Evolutionary conservation across 2,329 filamentous ascomycete genomes (phyloP).

Genomic region (Fusarium pseudocircinatum): DNA sequence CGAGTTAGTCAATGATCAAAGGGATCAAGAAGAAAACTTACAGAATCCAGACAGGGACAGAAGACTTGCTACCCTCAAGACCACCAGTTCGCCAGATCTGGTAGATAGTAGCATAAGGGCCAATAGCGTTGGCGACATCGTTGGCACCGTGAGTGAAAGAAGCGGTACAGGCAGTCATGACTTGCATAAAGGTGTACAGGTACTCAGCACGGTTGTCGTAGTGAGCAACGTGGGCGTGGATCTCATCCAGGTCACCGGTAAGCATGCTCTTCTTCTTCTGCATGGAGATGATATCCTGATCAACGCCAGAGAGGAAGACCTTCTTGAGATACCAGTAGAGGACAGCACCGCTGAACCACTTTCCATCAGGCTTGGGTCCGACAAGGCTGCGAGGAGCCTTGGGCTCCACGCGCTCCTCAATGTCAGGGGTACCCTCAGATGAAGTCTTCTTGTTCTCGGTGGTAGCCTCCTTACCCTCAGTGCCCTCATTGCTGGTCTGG

Average conservation of each 20-base stretch:
- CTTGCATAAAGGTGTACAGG: constrained; percentile 68
- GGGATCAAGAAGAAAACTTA: neutral
- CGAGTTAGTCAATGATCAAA: neutral
- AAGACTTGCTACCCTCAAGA: constrained; percentile 54
- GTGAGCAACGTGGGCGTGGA: constrained; percentile 66
- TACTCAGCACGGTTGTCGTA: constrained; percentile 68
- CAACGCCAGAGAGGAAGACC: constrained; percentile 37
- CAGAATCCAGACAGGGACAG: constrained; percentile 70
- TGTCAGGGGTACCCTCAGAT: neutral
- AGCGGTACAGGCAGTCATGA: constrained; percentile 70
- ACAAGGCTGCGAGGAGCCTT: constrained; percentile 33
- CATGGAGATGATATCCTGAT: constrained; percentile 43
- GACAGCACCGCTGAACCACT: constrained; percentile 5
- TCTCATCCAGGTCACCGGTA: constrained; percentile 61
- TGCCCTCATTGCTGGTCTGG: constrained; percentile 13
- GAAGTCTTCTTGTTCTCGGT: constrained; percentile 38
- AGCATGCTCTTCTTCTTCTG: constrained; percentile 58
- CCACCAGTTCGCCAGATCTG: constrained; percentile 64
- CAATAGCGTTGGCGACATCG: constrained; percentile 71
- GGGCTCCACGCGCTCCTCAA: constrained; percentile 8
- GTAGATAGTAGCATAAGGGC: constrained; percentile 71
- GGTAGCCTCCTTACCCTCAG: constrained; percentile 37
- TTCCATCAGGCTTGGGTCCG: constrained; percentile 34
- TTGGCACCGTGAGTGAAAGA: constrained; percentile 75
- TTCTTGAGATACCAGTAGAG: constrained; percentile 43